These are phyloP conservation scores for Russula dissimulans DNA, from an alignment of 768 basidiomycete genomes.

Conservation along the genomic window DNA sequence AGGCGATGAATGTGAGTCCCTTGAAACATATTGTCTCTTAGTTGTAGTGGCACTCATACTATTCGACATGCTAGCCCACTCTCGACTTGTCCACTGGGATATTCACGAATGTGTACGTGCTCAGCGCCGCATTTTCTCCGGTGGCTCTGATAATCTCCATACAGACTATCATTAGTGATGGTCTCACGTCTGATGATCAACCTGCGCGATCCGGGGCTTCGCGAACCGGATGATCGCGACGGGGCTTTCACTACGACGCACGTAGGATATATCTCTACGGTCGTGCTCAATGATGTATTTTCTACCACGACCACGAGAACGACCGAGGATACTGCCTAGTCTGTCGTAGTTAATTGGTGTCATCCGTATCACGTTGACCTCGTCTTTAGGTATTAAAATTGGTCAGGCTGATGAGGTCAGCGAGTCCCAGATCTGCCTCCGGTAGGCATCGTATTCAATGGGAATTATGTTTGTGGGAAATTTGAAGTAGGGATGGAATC, in stretches of 20 bases:
- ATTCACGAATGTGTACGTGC: conserved; percentile 11
- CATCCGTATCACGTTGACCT: not conserved
- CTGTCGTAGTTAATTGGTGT: not conserved
- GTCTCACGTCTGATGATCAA: conserved; percentile 15
- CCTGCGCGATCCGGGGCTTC: conserved; percentile 9
- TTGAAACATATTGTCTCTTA: not conserved
- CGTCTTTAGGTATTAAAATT: not conserved
- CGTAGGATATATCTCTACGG: not conserved
- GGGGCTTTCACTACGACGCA: not conserved
- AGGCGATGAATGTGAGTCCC: not conserved
- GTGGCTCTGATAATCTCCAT: not conserved
- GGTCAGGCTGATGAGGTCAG: too few species aligned
- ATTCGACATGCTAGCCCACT: not conserved
- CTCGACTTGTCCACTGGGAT: not conserved
- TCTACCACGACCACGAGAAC: not conserved
- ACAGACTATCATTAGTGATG: conserved; percentile 13
- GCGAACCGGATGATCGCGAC: not conserved
- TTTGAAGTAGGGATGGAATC: too few species aligned
- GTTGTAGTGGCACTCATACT: not conserved
- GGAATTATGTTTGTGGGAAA: too few species aligned
- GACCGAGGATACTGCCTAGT: not conserved
- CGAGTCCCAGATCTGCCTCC: not conserved
- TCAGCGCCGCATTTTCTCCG: not conserved
- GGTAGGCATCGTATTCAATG: too few species aligned
- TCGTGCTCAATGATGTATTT: not conserved